Conservation (phyloP, 441 rosid species). For the Populus hybrid region DNA sequence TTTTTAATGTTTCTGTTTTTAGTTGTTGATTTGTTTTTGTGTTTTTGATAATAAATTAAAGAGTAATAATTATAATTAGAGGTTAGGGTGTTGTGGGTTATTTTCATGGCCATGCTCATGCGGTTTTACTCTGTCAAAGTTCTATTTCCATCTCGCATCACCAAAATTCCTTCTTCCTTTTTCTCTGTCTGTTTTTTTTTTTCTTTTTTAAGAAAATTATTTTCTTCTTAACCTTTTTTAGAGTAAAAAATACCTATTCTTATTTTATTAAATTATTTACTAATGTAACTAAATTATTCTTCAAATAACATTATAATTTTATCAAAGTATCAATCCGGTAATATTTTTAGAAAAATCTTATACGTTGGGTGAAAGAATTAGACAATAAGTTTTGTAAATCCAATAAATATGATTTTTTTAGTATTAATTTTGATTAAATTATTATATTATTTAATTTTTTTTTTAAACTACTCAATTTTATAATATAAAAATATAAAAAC, state of each 20-base stretch:
- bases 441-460: too few relatives aligned
- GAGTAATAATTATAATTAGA: neutral
- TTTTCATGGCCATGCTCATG: neutral
- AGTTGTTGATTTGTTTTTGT: neutral
- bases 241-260: neutral
- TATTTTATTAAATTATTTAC: neutral
- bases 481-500: too few relatives aligned
- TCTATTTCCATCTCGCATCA: neutral
- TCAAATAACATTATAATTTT: too few relatives aligned
- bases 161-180: neutral
- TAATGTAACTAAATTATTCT: too few relatives aligned
- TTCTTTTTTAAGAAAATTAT: neutral
- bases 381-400: too few relatives aligned
- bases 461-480: too few relatives aligned
- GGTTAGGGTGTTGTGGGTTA: neutral
- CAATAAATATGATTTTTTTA: too few relatives aligned
- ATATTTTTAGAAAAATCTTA: too few relatives aligned
- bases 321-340: too few relatives aligned
- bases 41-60: neutral
- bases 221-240: neutral
- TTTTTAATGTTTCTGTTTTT: neutral
- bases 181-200: neutral
- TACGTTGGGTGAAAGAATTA: too few relatives aligned
- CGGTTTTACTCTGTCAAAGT: conserved; percentile 7
- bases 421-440: too few relatives aligned